Evolutionary conservation across 441 rosid species (phyloP).

Genomic region (Erysimum pusillum): DNA sequence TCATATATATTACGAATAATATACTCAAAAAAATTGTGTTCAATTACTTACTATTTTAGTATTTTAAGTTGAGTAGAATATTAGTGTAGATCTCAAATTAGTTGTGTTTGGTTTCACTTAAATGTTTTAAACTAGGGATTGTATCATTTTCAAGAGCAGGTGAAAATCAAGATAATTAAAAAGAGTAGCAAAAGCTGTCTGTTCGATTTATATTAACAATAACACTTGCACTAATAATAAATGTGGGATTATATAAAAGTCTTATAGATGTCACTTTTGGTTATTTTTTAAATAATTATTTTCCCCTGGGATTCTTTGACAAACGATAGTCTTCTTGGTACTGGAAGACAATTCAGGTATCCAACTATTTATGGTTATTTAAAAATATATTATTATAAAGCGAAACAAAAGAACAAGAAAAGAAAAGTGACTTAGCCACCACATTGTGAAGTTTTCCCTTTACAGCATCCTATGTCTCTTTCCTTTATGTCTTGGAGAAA

Average conservation of each 20-base stretch:
- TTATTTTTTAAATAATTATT: neutral
- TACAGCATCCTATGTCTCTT: constrained; percentile 73
- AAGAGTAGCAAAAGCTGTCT: neutral
- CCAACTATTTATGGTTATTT: constrained; percentile 34
- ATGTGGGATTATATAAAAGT: neutral
- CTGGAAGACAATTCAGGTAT: constrained; percentile 63
- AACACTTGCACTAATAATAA: constrained; percentile 34
- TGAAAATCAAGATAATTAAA: constrained; percentile 55
- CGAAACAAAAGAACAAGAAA: constrained; percentile 46
- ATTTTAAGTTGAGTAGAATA: neutral
- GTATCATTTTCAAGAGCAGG: constrained; percentile 40
- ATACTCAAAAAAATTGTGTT: neutral
- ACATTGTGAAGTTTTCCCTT: constrained; percentile 47
- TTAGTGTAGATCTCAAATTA: neutral
- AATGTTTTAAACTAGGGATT: constrained; percentile 8
- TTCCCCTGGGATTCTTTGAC: constrained; percentile 65
- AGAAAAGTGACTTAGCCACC: constrained; percentile 40
- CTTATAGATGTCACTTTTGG: constrained; percentile 3
- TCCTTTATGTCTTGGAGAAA: constrained; percentile 42
- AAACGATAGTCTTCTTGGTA: constrained; percentile 59
- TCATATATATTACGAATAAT: neutral
- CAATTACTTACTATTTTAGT: neutral
- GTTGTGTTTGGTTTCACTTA: neutral
- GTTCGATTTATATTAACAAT: neutral
- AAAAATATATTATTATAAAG: constrained; percentile 31